phyloP scores from a whole-genome alignment of 495 filamentous ascomycete genomes.

The Clohesyomyces aquaticus region DNA sequence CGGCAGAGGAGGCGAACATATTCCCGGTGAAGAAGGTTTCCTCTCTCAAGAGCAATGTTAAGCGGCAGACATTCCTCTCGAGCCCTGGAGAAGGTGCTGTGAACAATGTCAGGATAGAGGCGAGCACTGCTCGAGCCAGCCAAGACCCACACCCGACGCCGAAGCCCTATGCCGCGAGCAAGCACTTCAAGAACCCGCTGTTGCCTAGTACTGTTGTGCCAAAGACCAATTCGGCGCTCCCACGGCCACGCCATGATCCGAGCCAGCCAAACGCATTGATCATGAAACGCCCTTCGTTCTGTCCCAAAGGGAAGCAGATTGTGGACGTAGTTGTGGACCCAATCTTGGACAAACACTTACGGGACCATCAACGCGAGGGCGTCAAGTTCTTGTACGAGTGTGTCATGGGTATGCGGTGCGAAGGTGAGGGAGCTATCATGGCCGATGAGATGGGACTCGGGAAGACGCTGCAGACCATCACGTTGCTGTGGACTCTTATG shows the following conservation, averaged over 20 bases:
- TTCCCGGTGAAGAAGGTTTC: neutral
- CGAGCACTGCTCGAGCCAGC: neutral
- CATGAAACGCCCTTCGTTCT: constrained; percentile 64
- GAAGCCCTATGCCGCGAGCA: constrained; percentile 15
- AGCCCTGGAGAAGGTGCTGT: neutral
- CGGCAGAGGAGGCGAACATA: constrained; percentile 12
- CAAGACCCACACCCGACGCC: neutral
- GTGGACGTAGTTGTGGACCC: constrained; percentile 85
- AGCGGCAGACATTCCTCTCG: neutral
- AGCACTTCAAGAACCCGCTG: constrained; percentile 64
- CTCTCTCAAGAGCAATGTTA: neutral
- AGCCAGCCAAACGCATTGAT: constrained; percentile 64
- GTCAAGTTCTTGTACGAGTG: constrained; percentile 82
- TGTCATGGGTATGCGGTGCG: constrained; percentile 79
- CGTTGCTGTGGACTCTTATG: constrained; percentile 76
- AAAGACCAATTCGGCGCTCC: constrained; percentile 48
- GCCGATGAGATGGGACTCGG: constrained; percentile 86
- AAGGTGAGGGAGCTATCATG: constrained; percentile 75
- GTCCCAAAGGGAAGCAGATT: constrained; percentile 66
- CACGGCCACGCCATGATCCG: constrained; percentile 70
- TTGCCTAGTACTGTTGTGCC: constrained; percentile 58
- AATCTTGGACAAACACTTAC: constrained; percentile 65
- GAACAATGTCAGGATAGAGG: neutral
- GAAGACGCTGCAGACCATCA: constrained; percentile 79
- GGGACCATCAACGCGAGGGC: constrained; percentile 76